phyloP scores from a whole-genome alignment of 768 basidiomycete genomes.

The Pleurotus platypus region DNA sequence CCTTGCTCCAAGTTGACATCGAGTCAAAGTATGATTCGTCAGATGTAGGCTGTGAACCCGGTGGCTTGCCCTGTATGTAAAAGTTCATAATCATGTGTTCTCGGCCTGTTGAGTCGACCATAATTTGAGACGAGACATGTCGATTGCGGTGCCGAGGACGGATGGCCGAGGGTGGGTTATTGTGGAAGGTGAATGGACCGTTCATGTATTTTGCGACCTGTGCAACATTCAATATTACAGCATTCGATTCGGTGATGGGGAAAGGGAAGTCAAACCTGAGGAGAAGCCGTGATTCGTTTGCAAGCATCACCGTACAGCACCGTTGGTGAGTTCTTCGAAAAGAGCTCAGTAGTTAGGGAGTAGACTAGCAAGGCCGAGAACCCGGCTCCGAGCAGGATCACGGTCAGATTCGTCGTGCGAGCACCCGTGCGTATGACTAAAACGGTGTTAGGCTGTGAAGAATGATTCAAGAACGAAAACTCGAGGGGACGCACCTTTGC shows the following conservation, averaged over 20 bases:
- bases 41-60: conserved; percentile 30
- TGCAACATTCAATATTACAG: conserved; percentile 1
- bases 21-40: conserved; percentile 45
- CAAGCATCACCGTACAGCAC: conserved; percentile 68
- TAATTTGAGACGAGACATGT: conserved; percentile 76
- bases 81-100: conserved; percentile 87
- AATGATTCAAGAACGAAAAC: no score
- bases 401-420: conserved; percentile 46
- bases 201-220: conserved; percentile 72
- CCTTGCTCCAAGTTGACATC: conserved; percentile 37
- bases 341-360: conserved; percentile 77
- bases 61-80: conserved; percentile 63
- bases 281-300: conserved; percentile 46
- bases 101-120: conserved; percentile 66
- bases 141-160: conserved; percentile 82
- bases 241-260: background rate
- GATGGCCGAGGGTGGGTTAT: conserved; percentile 70
- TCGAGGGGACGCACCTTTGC: conserved; percentile 55
- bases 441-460: background rate
- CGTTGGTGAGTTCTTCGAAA: conserved; percentile 86
- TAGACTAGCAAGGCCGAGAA: conserved; percentile 74
- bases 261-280: conserved; percentile 32
- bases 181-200: conserved; percentile 71
- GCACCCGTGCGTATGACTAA: conserved; percentile 48
- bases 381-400: conserved; percentile 75